phyloP scores from a whole-genome alignment of 164 flowering plant genomes.

The Stephania japonica region DNA sequence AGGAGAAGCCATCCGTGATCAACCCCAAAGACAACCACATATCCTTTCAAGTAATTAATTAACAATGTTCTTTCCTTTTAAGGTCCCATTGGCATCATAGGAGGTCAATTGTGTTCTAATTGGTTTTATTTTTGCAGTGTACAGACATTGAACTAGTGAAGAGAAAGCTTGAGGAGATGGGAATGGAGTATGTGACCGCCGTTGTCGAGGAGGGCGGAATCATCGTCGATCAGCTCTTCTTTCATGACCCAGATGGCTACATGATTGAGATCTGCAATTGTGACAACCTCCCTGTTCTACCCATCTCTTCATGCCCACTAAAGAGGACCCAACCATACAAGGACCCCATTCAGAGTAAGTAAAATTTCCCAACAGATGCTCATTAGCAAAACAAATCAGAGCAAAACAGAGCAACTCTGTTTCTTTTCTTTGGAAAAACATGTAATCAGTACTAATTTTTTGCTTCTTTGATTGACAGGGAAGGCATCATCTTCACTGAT shows the following conservation, averaged over 20 bases:
- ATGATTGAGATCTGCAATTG: slow-evolving; percentile 91
- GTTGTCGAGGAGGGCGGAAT: slow-evolving; percentile 60
- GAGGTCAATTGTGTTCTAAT: background rate
- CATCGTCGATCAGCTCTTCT: slow-evolving; percentile 69
- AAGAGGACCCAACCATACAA: slow-evolving; percentile 12
- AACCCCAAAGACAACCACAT: slow-evolving; percentile 80
- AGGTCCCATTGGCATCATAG: background rate
- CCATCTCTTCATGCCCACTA: slow-evolving; percentile 46
- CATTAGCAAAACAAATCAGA: background rate
- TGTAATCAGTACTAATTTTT: background rate
- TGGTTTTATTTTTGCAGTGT: slow-evolving; percentile 30
- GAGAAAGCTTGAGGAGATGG: slow-evolving; percentile 51
- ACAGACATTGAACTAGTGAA: slow-evolving; percentile 47
- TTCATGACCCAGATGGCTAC: slow-evolving; percentile 86
- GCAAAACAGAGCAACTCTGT: too few relatives aligned
- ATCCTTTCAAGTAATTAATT: slow-evolving; percentile 55
- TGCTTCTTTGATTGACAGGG: background rate
- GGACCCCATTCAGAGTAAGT: slow-evolving; percentile 14
- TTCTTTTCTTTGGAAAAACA: background rate
- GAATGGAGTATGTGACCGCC: slow-evolving; percentile 53
- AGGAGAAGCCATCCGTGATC: slow-evolving; percentile 30
- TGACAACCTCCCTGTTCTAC: slow-evolving; percentile 63
- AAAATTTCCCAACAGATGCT: background rate
- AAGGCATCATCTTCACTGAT: background rate
- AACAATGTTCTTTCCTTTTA: background rate